These are phyloP conservation scores for Platismatia glauca DNA, from an alignment of 495 filamentous ascomycete genomes.

Conservation along the genomic window DNA sequence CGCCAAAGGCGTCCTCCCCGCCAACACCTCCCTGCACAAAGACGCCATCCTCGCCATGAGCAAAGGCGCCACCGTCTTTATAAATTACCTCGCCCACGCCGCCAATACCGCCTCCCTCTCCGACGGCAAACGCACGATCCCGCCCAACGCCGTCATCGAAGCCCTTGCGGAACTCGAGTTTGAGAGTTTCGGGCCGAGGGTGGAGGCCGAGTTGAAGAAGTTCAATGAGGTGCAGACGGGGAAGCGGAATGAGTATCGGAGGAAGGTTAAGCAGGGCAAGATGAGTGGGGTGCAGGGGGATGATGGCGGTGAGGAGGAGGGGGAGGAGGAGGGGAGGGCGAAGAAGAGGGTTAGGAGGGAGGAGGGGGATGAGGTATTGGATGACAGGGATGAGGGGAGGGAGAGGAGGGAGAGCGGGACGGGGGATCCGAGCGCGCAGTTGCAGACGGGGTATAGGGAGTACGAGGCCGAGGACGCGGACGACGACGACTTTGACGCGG, in stretches of 20 bases:
- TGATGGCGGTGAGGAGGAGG: conserved; percentile 44
- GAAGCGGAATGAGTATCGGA: conserved; percentile 50
- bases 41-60: conserved; percentile 85
- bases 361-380: conserved; percentile 34
- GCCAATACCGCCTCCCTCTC: conserved; percentile 64
- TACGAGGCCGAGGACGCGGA: conserved; percentile 25
- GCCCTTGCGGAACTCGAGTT: conserved; percentile 80
- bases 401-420: conserved; percentile 25
- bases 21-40: conserved; percentile 89
- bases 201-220: conserved; percentile 50
- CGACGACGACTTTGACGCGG: neutral
- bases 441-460: conserved; percentile 36
- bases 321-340: conserved; percentile 39
- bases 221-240: conserved; percentile 56
- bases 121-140: conserved; percentile 75
- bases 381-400: conserved; percentile 27
- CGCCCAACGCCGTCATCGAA: conserved; percentile 71
- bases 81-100: conserved; percentile 67
- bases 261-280: conserved; percentile 45
- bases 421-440: conserved; percentile 23
- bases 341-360: conserved; percentile 32
- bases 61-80: conserved; percentile 90
- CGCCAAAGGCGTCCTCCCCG: conserved; percentile 92
- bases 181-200: conserved; percentile 57
- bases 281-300: conserved; percentile 30